A percentile compares a stretch with the other conserved stretches of the same genome.
Evolutionary conservation across 306 rosid genomes (phyloP).

Genomic region (Comarum palustre): DNA sequence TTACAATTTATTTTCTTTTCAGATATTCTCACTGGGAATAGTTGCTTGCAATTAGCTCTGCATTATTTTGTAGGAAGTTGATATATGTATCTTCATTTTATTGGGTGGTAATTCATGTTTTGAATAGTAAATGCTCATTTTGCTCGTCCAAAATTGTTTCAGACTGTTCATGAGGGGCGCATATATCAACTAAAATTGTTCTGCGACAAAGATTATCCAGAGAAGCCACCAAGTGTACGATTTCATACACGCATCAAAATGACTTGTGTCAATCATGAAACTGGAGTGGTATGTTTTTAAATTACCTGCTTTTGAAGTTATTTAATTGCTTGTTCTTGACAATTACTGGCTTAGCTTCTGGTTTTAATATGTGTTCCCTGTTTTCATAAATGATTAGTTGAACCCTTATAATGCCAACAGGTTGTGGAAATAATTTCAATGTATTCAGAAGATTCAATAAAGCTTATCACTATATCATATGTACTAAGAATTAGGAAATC

Average conservation of each 20-base stretch:
- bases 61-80: constrained; percentile 5
- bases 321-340: neutral
- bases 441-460: neutral
- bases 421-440: neutral
- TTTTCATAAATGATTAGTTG: neutral
- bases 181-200: constrained; percentile 96
- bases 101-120: neutral
- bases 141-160: constrained; percentile 12
- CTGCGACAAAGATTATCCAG: constrained; percentile 98
- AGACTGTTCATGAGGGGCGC: constrained; percentile 99
- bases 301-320: neutral
- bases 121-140: constrained; percentile 7
- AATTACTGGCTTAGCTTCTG: neutral
- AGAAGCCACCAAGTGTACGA: constrained; percentile 94
- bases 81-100: neutral
- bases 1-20: neutral
- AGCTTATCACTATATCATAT: neutral
- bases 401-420: neutral
- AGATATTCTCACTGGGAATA: neutral
- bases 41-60: neutral
- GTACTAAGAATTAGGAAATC: neutral
- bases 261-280: constrained; percentile 96
- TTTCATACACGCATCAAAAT: constrained; percentile 94
- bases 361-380: neutral
- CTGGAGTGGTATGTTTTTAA: constrained; percentile 72